phyloP scores from a whole-genome alignment of 2,329 filamentous ascomycete species.

The Sporothrix dimorphospora region DNA sequence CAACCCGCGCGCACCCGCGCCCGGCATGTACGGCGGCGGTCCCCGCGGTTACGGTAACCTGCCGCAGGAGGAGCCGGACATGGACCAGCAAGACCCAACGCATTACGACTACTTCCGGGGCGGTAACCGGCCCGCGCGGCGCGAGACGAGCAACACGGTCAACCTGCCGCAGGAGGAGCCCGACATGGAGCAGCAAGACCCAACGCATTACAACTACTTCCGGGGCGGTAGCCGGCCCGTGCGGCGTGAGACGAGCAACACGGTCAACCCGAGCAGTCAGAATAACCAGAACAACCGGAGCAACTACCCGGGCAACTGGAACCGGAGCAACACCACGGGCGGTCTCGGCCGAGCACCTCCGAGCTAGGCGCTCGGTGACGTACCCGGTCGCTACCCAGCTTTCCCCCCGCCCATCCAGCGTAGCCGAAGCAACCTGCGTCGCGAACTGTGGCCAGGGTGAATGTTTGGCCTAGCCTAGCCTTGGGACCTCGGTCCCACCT shows the following conservation, averaged over 20 bases:
- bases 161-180: conserved; percentile 59
- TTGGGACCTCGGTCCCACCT: not conserved
- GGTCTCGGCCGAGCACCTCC: conserved; percentile 25
- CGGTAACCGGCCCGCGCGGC: conserved; percentile 32
- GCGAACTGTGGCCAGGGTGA: conserved; percentile 23
- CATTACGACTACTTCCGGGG: conserved; percentile 63
- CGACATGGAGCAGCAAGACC: conserved; percentile 45
- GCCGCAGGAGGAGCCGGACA: conserved; percentile 54
- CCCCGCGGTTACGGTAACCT: conserved; percentile 63
- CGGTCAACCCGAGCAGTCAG: not conserved
- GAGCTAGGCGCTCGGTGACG: conserved; percentile 30
- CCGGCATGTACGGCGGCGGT: conserved; percentile 60
- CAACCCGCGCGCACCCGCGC: conserved; percentile 50
- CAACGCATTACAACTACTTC: conserved; percentile 62
- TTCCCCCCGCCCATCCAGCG: not conserved
- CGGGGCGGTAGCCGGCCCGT: conserved; percentile 42
- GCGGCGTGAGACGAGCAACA: conserved; percentile 29
- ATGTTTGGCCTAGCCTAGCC: not conserved
- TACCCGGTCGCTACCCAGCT: not conserved
- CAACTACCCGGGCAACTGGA: conserved; percentile 26
- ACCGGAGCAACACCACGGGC: conserved; percentile 27
- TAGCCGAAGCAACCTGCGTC: conserved; percentile 27
- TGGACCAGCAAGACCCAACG: conserved; percentile 48
- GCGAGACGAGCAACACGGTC: conserved; percentile 27
- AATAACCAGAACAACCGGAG: conserved; percentile 12